A percentile compares a stretch with the other conserved stretches of the same genome.
phyloP scores from a whole-genome alignment of 352 stramenopile species.

The Phytophthora citricola region DNA sequence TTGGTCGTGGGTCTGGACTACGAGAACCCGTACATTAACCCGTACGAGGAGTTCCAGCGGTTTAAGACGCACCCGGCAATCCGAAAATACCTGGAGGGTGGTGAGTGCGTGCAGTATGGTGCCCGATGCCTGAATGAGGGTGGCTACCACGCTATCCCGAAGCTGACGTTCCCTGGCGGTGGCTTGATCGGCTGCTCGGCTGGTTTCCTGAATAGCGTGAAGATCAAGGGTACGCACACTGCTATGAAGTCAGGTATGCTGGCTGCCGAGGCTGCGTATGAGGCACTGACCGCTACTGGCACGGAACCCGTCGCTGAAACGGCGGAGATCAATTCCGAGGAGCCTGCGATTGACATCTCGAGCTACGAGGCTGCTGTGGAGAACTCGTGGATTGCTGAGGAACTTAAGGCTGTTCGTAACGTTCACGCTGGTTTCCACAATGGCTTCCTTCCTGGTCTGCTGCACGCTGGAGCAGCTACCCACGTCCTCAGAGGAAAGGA shows the following conservation, averaged over 20 bases:
- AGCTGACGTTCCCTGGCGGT: slow-evolving; percentile 98
- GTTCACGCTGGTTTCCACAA: slow-evolving; percentile 97
- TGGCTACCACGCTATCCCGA: slow-evolving; percentile 97
- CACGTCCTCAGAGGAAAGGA: slow-evolving; percentile 96
- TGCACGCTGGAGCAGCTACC: slow-evolving; percentile 94
- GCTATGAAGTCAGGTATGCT: slow-evolving; percentile 99
- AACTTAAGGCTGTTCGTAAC: slow-evolving; percentile 98
- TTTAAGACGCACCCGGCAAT: slow-evolving; percentile 99
- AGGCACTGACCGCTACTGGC: slow-evolving; percentile 70
- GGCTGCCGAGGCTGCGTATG: slow-evolving; percentile 96
- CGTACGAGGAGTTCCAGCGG: slow-evolving; percentile 99
- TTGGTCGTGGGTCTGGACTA: slow-evolving; percentile 99
- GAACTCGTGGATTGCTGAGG: slow-evolving; percentile 95
- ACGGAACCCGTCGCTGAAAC: slow-evolving; percentile 70
- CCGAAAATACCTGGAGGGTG: slow-evolving; percentile 93
- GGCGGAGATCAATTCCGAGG: slow-evolving; percentile 75
- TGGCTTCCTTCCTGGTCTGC: slow-evolving; percentile 92
- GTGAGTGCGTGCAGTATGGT: slow-evolving; percentile 98
- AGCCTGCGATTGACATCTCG: slow-evolving; percentile 69
- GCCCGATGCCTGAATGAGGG: slow-evolving; percentile 95
- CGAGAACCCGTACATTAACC: slow-evolving; percentile 99
- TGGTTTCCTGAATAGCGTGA: slow-evolving; percentile 98
- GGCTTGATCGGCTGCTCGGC: slow-evolving; percentile 97
- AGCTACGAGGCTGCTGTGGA: slow-evolving; percentile 92
- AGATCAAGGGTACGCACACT: slow-evolving; percentile 99